phyloP scores from a whole-genome alignment of 139 green algal genomes.

The Raphidocelis subcapitata region DNA sequence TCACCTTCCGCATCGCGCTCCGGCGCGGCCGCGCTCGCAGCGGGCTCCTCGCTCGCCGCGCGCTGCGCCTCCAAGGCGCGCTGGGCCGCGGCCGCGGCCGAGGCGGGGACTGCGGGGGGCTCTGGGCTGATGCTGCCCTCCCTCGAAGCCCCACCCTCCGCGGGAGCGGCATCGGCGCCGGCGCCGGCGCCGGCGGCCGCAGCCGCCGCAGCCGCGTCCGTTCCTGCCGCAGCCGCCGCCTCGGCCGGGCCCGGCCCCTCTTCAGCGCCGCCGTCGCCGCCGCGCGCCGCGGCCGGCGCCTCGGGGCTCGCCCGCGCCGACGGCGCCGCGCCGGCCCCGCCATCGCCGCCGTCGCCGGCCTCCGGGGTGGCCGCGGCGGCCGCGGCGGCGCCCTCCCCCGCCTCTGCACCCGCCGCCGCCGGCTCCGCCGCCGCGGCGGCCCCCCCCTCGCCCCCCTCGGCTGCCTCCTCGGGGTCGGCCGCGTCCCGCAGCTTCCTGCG shows the following conservation, averaged over 20 bases:
- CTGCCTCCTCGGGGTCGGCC: slow-evolving; percentile 14
- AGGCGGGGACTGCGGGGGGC: not conserved
- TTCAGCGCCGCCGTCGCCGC: slow-evolving; percentile 6
- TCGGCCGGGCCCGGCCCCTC: not conserved
- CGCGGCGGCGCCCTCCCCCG: not conserved
- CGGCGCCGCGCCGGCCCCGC: too few species aligned
- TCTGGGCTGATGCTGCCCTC: not conserved
- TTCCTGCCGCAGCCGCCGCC: not conserved
- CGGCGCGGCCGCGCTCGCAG: too few species aligned
- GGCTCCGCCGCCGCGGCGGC: not conserved
- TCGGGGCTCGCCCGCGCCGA: too few species aligned
- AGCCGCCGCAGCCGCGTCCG: not conserved
- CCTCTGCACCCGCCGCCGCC: slow-evolving; percentile 20
- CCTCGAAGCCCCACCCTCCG: not conserved
- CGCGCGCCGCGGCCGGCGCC: too few species aligned
- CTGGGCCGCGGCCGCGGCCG: not conserved
- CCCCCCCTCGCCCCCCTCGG: slow-evolving; percentile 28
- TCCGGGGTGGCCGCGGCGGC: too few species aligned
- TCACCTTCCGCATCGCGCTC: too few species aligned
- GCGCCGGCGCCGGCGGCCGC: slow-evolving; percentile 8
- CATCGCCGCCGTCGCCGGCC: too few species aligned
- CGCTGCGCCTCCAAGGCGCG: too few species aligned
- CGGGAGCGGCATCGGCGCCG: slow-evolving; percentile 8
- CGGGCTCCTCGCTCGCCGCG: too few species aligned
- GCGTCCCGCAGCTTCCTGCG: too few species aligned